phyloP scores from a whole-genome alignment of 345 rosid species.

The Mangifera indica region DNA sequence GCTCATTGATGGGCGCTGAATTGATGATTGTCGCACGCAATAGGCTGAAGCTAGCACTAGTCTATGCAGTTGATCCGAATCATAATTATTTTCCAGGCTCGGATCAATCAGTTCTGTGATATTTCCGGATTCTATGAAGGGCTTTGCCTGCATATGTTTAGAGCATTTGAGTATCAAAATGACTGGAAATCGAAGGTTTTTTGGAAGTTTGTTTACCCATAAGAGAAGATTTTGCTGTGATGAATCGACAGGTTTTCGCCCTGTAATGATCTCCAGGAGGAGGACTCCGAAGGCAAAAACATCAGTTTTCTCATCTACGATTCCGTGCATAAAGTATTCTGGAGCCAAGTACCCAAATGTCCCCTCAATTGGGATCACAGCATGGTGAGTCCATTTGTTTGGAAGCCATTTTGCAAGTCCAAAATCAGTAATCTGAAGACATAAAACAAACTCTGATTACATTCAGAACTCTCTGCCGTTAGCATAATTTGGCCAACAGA shows the following conservation, averaged over 20 bases:
- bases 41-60: conserved; percentile 65
- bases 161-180: neutral
- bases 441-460: neutral
- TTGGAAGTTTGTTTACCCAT: conserved; percentile 51
- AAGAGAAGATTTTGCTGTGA: conserved; percentile 70
- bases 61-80: conserved; percentile 62
- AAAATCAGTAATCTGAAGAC: conserved; percentile 76
- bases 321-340: conserved; percentile 93
- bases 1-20: conserved; percentile 80
- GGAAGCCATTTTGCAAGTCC: conserved; percentile 97
- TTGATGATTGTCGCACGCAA: conserved; percentile 74
- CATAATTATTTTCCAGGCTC: conserved; percentile 51
- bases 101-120: conserved; percentile 64
- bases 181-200: neutral
- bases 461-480: neutral
- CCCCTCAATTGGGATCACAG: conserved; percentile 85
- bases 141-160: conserved; percentile 56
- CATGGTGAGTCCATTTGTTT: conserved; percentile 90
- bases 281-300: conserved; percentile 87
- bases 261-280: conserved; percentile 79
- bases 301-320: conserved; percentile 91
- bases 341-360: conserved; percentile 99
- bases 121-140: conserved; percentile 72
- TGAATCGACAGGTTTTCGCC: conserved; percentile 74
- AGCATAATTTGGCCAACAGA: neutral